These are phyloP conservation scores for Elsinoe necatrix DNA, from an alignment of 2,329 filamentous ascomycete species.

Conservation along the genomic window DNA sequence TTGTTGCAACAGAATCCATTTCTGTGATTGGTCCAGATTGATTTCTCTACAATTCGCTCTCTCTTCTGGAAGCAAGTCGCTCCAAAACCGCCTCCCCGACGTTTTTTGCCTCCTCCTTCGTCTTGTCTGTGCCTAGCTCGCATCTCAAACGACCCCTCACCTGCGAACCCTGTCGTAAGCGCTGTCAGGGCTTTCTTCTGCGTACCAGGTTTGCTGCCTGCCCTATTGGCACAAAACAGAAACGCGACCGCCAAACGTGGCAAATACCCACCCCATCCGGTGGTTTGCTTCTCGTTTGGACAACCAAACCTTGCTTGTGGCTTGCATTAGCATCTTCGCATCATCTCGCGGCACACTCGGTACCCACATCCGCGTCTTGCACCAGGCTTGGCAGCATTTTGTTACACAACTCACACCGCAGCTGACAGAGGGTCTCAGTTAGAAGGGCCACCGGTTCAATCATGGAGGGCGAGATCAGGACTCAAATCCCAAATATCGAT, in stretches of 20 bases:
- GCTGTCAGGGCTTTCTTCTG: not conserved
- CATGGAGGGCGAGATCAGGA: conserved; percentile 33
- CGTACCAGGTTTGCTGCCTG: conserved; percentile 5
- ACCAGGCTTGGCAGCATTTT: conserved; percentile 8
- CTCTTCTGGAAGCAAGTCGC: not conserved
- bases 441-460: not conserved
- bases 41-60: not conserved
- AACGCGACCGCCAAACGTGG: conserved; percentile 1
- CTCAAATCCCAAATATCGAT: conserved; percentile 30
- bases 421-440: not conserved
- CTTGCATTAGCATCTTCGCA: conserved; percentile 13
- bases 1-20: not conserved
- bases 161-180: conserved; percentile 6
- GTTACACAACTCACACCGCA: conserved; percentile 15
- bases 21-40: conserved; percentile 5
- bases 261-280: not conserved
- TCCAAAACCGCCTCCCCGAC: not conserved
- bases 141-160: conserved; percentile 7
- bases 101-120: not conserved
- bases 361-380: not conserved
- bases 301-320: conserved; percentile 10
- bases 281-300: conserved; percentile 3
- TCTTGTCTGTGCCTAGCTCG: not conserved
- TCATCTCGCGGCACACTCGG: conserved; percentile 6
- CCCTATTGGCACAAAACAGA: conserved; percentile 2